Base-by-base conservation (phyloP, 495 filamentous ascomycete species). In the Aspergillus kassunensis region DNA sequence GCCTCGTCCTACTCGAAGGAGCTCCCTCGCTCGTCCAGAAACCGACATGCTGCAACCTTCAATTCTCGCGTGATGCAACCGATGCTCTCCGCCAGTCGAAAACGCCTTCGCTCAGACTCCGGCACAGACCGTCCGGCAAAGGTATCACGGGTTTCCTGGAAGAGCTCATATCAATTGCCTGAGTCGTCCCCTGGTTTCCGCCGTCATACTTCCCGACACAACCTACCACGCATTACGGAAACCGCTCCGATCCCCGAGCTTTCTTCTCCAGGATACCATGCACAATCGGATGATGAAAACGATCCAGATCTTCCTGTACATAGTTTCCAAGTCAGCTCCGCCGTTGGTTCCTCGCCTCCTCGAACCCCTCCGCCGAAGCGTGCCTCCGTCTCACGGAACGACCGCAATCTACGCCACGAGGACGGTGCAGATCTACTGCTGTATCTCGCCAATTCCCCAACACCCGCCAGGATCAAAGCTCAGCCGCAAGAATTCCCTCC, bases 381-480 rank as follows among this genome's bases (percentile, higher is more conserved):
- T 50, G 74, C 69, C 55, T 80, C 81, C 10, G 53, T 64, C 29
- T 29, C 75, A 9, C 72, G 71, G 58, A 70, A 53, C 62, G 72
- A 72, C 55, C 75, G 75, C 62, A 68, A 60, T 46, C 59, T 56
- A 34, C 59, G 62, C 40, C 88, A 85, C 44, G 85, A 93, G 62
- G 89, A 93, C 63, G 93, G 90, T 16, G 95, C 90, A 7, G 92
- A 95, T 69, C 75, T 97, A 30, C 80, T 99, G 15, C 75, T 99
- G 34, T 96, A 91, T 66, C 80, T 99, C 23, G 91, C 92, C 54
- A 87, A 91, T 29, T 97, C 93, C 16, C 93, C 93, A 1, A 96
- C 90, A 0, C 89, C 90, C 0, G 90, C 89, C 21, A 77, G 76
- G 29, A 62, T 72, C 44, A 74, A 67, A 49, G 51, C 59, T 13